phyloP scores from a whole-genome alignment of 257 asterid genomes.

The Solanum peruvianum region DNA sequence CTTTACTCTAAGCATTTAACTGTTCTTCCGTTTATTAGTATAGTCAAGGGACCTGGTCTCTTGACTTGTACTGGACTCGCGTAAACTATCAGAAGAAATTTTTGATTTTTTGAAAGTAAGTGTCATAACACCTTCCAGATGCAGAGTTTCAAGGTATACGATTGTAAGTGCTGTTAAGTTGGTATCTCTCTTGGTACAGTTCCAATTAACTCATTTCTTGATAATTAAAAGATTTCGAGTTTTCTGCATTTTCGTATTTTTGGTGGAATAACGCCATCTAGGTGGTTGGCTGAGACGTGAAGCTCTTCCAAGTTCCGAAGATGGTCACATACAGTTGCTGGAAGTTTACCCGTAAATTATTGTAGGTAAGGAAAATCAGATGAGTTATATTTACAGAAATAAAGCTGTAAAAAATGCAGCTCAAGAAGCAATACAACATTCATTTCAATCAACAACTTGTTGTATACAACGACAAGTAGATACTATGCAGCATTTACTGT shows the following conservation, averaged over 20 bases:
- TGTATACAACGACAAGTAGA: too few species aligned
- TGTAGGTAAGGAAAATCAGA: neutral
- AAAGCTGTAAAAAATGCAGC: too few species aligned
- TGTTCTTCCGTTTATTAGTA: too few species aligned
- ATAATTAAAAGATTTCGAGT: neutral
- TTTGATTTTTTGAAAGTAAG: neutral
- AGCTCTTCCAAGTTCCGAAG: conserved; percentile 2
- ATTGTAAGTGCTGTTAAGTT: neutral
- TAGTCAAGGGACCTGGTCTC: too few species aligned
- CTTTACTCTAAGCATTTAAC: too few species aligned
- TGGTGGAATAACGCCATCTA: conserved; percentile 9
- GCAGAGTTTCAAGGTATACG: neutral
- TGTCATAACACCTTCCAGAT: neutral
- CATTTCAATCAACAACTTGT: too few species aligned
- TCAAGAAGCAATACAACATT: too few species aligned
- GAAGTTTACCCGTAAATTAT: conserved; percentile 7
- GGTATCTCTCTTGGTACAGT: neutral
- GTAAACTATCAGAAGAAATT: neutral
- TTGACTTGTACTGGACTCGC: too few species aligned
- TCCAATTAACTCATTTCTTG: neutral
- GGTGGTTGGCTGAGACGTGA: neutral
- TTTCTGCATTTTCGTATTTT: conserved; percentile 6
- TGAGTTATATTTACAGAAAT: neutral
- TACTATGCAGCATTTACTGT: too few species aligned
- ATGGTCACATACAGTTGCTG: neutral